Conservation (phyloP, 1,284 basidiomycete genomes). For the Apiotrichum mycotoxinovorans region DNA sequence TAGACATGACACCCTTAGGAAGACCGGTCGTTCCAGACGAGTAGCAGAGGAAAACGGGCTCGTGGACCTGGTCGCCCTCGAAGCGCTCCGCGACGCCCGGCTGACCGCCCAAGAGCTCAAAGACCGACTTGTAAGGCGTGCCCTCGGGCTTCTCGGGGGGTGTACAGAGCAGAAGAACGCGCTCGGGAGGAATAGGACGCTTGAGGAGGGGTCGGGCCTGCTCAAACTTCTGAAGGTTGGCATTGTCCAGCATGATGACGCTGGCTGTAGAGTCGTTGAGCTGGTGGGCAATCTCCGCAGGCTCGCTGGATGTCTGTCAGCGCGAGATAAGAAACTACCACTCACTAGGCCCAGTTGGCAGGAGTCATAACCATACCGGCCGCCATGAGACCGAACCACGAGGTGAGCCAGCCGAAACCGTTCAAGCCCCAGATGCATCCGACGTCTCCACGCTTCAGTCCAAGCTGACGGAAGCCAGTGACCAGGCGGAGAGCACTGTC, state of each 20-base stretch:
- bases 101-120: conserved; percentile 7
- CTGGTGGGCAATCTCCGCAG: conserved; percentile 47
- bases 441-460: conserved; percentile 36
- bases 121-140: conserved; percentile 9
- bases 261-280: conserved; percentile 56
- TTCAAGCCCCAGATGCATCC: conserved; percentile 53
- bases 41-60: conserved; percentile 56
- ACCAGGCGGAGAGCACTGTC: conserved; percentile 59
- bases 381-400: conserved; percentile 56
- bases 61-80: conserved; percentile 8
- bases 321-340: conserved; percentile 52
- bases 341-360: conserved; percentile 45
- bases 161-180: conserved; percentile 35
- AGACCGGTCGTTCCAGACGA: conserved; percentile 59
- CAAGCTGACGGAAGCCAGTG: conserved; percentile 52
- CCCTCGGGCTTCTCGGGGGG: conserved; percentile 18
- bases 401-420: conserved; percentile 61
- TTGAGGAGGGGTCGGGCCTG: conserved; percentile 25
- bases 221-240: conserved; percentile 49
- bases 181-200: conserved; percentile 11
- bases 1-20: conserved; percentile 55
- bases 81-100: conserved; percentile 10
- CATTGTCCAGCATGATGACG: conserved; percentile 58
- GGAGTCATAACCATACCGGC: conserved; percentile 37
- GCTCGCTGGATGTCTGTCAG: conserved; percentile 32